These are phyloP conservation scores for Kandelia obovata DNA, from an alignment of 345 rosid genomes.

Conservation along the genomic window DNA sequence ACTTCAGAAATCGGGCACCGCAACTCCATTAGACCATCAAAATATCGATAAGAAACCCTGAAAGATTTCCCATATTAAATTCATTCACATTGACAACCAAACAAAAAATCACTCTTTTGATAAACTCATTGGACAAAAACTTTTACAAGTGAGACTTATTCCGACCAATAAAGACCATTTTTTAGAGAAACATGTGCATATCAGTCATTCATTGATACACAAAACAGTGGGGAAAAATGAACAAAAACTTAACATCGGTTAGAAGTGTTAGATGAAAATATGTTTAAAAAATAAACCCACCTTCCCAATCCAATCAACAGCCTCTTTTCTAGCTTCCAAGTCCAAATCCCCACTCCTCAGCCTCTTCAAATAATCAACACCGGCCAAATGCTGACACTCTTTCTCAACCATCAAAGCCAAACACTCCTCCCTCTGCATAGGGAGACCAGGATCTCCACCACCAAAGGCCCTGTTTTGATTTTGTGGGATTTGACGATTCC, in stretches of 20 bases:
- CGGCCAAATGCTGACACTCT: conserved; percentile 53
- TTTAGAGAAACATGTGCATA: neutral
- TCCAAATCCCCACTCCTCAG: conserved; percentile 55
- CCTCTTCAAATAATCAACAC: conserved; percentile 46
- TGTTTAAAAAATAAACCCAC: conserved; percentile 24
- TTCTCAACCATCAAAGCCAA: conserved; percentile 51
- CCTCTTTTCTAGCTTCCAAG: conserved; percentile 44
- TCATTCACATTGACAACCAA: too few relatives aligned
- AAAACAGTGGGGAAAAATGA: conserved; percentile 3
- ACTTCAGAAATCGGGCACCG: neutral
- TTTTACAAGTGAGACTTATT: neutral
- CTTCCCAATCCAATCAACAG: conserved; percentile 61
- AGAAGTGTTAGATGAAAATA: neutral
- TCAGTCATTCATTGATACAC: neutral
- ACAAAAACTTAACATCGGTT: neutral
- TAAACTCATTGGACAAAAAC: neutral
- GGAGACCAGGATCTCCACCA: conserved; percentile 20
- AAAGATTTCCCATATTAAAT: too few relatives aligned
- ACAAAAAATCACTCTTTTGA: neutral
- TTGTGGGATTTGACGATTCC: conserved; percentile 24
- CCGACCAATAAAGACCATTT: neutral
- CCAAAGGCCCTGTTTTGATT: conserved; percentile 24
- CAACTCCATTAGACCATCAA: neutral
- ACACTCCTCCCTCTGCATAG: conserved; percentile 56
- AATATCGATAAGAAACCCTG: neutral